phyloP scores from a whole-genome alignment of 768 basidiomycete genomes.

The Lentinula sp. region DNA sequence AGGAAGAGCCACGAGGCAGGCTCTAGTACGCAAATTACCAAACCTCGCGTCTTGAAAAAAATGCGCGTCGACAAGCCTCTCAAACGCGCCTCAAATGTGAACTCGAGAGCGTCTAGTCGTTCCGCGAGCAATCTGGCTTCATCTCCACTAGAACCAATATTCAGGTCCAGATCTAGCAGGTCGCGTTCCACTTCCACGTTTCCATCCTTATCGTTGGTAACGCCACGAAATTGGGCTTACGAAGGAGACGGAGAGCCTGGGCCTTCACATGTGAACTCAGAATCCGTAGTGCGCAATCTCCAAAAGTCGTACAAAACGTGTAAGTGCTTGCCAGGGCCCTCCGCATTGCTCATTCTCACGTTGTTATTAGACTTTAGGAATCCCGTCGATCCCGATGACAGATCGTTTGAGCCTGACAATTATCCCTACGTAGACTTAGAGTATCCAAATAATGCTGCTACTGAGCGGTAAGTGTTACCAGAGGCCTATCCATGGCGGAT shows the following conservation, averaged over 20 bases:
- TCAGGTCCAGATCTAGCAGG: conserved; percentile 43
- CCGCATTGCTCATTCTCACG: conserved; percentile 1
- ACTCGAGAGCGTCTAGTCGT: conserved; percentile 33
- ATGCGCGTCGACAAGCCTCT: conserved; percentile 12
- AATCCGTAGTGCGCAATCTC: conserved; percentile 53
- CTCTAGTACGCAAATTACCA: not conserved
- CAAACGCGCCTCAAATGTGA: conserved; percentile 27
- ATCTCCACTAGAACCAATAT: conserved; percentile 51
- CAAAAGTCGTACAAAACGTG: conserved; percentile 68
- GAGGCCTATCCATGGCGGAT: conserved; percentile 9
- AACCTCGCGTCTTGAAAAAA: not conserved
- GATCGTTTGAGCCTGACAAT: conserved; percentile 52
- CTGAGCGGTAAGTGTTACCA: conserved; percentile 49
- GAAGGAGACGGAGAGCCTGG: conserved; percentile 49
- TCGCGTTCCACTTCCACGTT: conserved; percentile 63
- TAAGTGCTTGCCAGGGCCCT: conserved; percentile 26
- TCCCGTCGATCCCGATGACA: conserved; percentile 55
- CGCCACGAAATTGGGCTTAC: conserved; percentile 43
- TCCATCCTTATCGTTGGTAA: conserved; percentile 26
- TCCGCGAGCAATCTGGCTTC: conserved; percentile 32
- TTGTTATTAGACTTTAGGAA: conserved; percentile 60
- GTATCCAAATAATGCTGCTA: conserved; percentile 67
- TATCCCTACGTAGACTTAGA: conserved; percentile 71
- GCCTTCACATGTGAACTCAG: conserved; percentile 51
- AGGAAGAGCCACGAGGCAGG: conserved; percentile 1